These are phyloP conservation scores for Hypoxylon sp. DNA, from an alignment of 2,329 filamentous ascomycete genomes.

Conservation along the genomic window DNA sequence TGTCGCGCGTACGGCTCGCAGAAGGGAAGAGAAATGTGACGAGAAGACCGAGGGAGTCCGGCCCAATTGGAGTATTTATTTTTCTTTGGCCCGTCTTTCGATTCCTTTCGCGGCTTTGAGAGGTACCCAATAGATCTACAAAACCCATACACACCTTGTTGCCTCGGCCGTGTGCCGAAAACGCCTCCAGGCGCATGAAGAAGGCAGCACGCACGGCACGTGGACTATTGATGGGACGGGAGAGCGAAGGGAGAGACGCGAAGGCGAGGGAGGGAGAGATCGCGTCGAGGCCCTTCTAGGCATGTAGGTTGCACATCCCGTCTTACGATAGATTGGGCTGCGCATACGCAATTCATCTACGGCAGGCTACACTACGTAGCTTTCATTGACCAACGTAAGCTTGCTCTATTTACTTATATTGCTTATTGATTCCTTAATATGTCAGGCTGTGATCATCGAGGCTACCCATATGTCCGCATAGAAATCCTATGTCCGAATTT, in stretches of 20 bases:
- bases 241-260: slow-evolving; percentile 19
- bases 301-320: slow-evolving; percentile 6
- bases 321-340: slow-evolving; percentile 31
- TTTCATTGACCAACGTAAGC: slow-evolving; percentile 2
- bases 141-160: slow-evolving; percentile 8
- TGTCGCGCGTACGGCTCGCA: slow-evolving; percentile 9
- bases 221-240: slow-evolving; percentile 28
- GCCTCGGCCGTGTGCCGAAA: slow-evolving; percentile 31
- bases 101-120: neutral
- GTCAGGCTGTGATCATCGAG: neutral
- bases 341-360: slow-evolving; percentile 20
- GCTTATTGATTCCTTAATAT: slow-evolving; percentile 4
- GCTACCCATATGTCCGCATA: slow-evolving; percentile 1
- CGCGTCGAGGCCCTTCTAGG: slow-evolving; percentile 24
- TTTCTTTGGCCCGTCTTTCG: neutral
- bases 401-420: slow-evolving; percentile 2
- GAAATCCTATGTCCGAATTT: slow-evolving; percentile 23
- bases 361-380: neutral
- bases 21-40: slow-evolving; percentile 31
- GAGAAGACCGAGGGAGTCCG: slow-evolving; percentile 16
- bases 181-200: slow-evolving; percentile 13
- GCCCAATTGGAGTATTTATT: slow-evolving; percentile 8
- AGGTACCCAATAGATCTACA: slow-evolving; percentile 24
- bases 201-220: slow-evolving; percentile 16
- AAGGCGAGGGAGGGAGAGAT: slow-evolving; percentile 26